Conservation (phyloP, 129 eudicot genomes). For the Flaveria ramosissima region DNA sequence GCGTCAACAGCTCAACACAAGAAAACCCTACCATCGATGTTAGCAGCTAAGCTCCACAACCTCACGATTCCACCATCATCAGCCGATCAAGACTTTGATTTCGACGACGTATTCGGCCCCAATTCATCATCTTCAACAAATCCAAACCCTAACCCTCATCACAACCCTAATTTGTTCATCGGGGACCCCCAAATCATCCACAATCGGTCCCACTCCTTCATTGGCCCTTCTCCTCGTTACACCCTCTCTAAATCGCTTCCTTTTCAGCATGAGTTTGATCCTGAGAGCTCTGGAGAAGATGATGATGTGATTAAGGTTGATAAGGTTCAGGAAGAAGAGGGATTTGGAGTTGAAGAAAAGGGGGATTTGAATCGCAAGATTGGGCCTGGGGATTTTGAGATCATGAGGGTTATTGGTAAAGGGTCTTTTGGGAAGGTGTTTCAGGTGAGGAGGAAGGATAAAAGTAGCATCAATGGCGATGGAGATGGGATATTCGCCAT, state of each 20-base stretch:
- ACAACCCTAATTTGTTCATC: constrained; percentile 37
- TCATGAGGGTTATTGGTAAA: constrained; percentile 75
- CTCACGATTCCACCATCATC: constrained; percentile 70
- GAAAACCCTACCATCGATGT: constrained; percentile 52
- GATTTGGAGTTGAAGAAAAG: constrained; percentile 27
- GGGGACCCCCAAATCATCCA: constrained; percentile 71
- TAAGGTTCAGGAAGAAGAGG: not conserved
- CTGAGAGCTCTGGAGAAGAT: constrained; percentile 41
- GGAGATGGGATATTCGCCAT: constrained; percentile 83
- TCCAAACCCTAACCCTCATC: constrained; percentile 30
- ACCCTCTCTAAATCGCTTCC: constrained; percentile 62
- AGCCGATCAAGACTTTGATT: constrained; percentile 65
- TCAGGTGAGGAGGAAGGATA: constrained; percentile 70
- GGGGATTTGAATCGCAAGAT: constrained; percentile 29
- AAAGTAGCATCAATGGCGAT: constrained; percentile 27
- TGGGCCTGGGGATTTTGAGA: constrained; percentile 83
- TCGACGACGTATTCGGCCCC: constrained; percentile 77
- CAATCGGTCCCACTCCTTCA: constrained; percentile 86
- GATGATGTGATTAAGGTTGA: constrained; percentile 28
- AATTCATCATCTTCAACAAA: constrained; percentile 32
- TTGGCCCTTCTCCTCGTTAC: constrained; percentile 89
- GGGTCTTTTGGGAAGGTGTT: constrained; percentile 57
- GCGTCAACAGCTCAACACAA: constrained; percentile 51
- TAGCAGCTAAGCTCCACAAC: constrained; percentile 60
- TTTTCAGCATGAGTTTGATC: constrained; percentile 43